Evolutionary conservation across 75 land plant species (phyloP), one percentile per base, ranked within the genome.

Genomic region (Picea glauca): DNA sequence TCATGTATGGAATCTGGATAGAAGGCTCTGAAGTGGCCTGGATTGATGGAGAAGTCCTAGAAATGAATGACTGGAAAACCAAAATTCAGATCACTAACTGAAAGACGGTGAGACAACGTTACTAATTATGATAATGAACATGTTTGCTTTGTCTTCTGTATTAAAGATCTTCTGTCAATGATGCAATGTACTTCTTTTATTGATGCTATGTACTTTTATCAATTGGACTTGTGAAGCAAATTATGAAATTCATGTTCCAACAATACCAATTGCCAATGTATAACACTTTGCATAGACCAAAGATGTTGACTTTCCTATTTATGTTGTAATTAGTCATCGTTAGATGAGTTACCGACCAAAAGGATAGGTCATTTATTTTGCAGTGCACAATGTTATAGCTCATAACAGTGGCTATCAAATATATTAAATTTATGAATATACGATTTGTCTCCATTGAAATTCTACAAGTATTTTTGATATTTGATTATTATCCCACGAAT

Each of bases 21-120:
- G 98, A 94, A 84, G 99, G 94, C 84, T 79, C 91, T 72, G 86
- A 88, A 20, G 84, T 79, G 23, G 89, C 99, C 72, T 96, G 99
- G 99, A 84, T 90, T 59, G 99, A 96, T 84, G 99, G 92, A 26
- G 92, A 91, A 77, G 98, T 96, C 57, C 40, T 92, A 65, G 93
- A 91, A 67, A 83, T 91, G 58, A 82, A 84, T 79, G 93, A 91
- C 58, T 88, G 92, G 64, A 74, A 87, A 13, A 85, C 87, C 31
- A 92, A 86, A 67, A 83, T 90, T 60, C 85, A 74, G 58, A 87
- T 88, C 68, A 80, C 79, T 14, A 78, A 84, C 31, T 98, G 95
- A 73, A 92, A 85, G 75, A 83, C 83, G 80, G 96, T 96, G 62
- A 81, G 91, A 75, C 2, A 20, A 59, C 79, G n/a, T 50, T 67